phyloP scores from a whole-genome alignment of 306 rosid species.

The Chamaecrista fasciculata region DNA sequence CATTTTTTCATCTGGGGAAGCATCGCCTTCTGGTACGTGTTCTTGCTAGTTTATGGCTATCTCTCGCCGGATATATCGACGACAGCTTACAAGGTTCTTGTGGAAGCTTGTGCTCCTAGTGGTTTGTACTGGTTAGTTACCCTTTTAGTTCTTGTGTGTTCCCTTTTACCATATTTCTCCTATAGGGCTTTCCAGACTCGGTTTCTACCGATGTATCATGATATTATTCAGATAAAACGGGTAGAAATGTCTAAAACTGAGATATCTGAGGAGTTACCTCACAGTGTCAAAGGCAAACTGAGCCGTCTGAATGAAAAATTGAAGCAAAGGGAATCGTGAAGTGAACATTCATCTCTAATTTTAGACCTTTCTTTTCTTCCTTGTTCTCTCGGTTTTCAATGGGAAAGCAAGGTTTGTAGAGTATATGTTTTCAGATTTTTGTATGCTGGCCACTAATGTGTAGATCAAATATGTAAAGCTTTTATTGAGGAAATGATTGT shows the following conservation, averaged over 20 bases:
- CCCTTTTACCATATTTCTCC: slow-evolving; percentile 67
- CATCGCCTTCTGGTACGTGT: slow-evolving; percentile 69
- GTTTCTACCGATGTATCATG: slow-evolving; percentile 76
- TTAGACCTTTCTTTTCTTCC: slow-evolving; percentile 3
- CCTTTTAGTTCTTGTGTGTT: slow-evolving; percentile 52
- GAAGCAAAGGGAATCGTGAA: slow-evolving; percentile 51
- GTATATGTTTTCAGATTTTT: no score
- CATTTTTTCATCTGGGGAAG: slow-evolving; percentile 92
- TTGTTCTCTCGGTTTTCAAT: no score
- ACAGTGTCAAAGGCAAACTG: slow-evolving; percentile 38
- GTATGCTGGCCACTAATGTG: slow-evolving; percentile 20
- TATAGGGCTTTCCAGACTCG: slow-evolving; percentile 76
- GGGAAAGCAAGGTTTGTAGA: no score
- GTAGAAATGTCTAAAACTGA: slow-evolving; percentile 36
- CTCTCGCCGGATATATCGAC: slow-evolving; percentile 59
- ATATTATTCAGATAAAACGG: slow-evolving; percentile 60
- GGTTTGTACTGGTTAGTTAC: slow-evolving; percentile 68
- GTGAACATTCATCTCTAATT: background rate
- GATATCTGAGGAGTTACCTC: slow-evolving; percentile 40
- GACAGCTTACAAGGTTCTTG: slow-evolving; percentile 74
- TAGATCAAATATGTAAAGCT: slow-evolving; percentile 37
- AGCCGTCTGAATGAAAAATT: slow-evolving; percentile 46
- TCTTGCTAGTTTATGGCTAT: slow-evolving; percentile 60
- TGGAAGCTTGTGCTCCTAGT: slow-evolving; percentile 78
- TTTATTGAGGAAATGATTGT: background rate